Conservation (phyloP, 164 flowering plant genomes). For the Nelumbo lutea region DNA sequence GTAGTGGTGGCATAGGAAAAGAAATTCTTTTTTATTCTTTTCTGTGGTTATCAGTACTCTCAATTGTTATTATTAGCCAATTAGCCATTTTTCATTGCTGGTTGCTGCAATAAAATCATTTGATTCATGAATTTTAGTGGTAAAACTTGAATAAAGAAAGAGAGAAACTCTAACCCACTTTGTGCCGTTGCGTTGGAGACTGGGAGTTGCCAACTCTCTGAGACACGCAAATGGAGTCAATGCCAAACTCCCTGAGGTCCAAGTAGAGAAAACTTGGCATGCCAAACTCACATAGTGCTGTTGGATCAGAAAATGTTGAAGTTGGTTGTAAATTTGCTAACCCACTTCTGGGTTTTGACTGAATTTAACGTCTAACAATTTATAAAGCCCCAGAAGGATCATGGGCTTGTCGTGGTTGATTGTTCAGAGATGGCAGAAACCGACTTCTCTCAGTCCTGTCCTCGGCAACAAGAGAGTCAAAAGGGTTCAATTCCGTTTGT, state of each 20-base stretch:
- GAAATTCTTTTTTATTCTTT: constrained; percentile 47
- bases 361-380: not conserved
- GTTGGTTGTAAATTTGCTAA: constrained; percentile 16
- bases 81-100: constrained; percentile 34
- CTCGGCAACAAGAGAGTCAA: constrained; percentile 26
- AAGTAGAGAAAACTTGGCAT: too few relatives aligned
- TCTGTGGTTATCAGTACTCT: constrained; percentile 3
- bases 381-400: constrained; percentile 1
- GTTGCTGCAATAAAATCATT: constrained; percentile 34
- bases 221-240: too few relatives aligned
- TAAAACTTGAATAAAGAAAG: not conserved
- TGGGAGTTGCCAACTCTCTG: too few relatives aligned
- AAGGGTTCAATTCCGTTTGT: constrained; percentile 65
- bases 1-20: not conserved
- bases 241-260: too few relatives aligned
- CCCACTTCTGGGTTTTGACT: constrained; percentile 17
- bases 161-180: constrained; percentile 1
- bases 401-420: not conserved
- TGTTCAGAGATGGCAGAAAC: constrained; percentile 29
- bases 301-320: constrained; percentile 12
- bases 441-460: not conserved
- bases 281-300: constrained; percentile 10
- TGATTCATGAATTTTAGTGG: constrained; percentile 17
- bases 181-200: not conserved
- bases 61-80: not conserved